Evolutionary conservation across 495 filamentous ascomycete species (phyloP).

Genomic region (Neurospora sp.): DNA sequence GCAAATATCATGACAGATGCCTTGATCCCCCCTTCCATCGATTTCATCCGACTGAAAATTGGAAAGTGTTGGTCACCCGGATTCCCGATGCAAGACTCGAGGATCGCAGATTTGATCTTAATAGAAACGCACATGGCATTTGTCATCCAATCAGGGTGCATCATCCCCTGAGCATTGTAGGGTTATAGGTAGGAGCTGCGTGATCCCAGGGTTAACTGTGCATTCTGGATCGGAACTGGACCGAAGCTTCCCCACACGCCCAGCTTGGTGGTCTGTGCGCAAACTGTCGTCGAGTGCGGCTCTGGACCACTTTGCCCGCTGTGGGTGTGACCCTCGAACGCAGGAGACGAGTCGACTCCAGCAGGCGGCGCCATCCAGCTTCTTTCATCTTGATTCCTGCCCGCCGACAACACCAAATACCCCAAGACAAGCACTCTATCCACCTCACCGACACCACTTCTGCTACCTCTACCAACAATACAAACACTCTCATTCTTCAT

Average conservation of each 20-base stretch:
- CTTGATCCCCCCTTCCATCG: rapidly evolving
- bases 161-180: neutral
- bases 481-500: neutral
- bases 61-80: neutral
- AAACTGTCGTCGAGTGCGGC: neutral
- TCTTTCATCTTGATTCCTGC: neutral
- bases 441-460: neutral
- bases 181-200: neutral
- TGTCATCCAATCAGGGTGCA: neutral
- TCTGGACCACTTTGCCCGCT: neutral
- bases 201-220: neutral
- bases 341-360: neutral
- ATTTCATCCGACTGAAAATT: neutral
- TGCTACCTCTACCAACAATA: neutral
- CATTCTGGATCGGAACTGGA: neutral
- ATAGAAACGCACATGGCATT: neutral
- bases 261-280: neutral
- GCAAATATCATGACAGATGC: neutral
- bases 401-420: neutral
- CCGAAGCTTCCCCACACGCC: neutral
- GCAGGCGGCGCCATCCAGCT: neutral
- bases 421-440: neutral
- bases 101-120: neutral
- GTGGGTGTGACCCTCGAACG: neutral
- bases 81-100: neutral